These are phyloP conservation scores for Mrakia blollopis DNA, from an alignment of 768 basidiomycete genomes.

Conservation along the genomic window DNA sequence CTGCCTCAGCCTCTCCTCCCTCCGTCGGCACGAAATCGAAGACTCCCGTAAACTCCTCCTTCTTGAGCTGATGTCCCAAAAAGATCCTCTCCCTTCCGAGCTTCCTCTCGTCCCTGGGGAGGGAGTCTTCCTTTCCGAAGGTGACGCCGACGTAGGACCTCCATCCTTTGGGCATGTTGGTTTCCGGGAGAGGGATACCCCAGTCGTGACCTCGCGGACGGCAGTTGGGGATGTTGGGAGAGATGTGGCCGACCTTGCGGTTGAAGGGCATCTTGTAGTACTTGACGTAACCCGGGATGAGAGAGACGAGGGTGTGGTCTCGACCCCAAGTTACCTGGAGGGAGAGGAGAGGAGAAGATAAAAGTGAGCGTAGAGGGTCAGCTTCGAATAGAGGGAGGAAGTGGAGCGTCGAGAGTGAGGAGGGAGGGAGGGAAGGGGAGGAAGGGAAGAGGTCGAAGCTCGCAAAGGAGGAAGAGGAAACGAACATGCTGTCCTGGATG, in stretches of 20 bases:
- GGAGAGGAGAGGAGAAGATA: background rate
- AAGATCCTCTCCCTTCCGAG: constrained; percentile 81
- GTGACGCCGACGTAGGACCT: constrained; percentile 64
- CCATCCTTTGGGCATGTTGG: constrained; percentile 41
- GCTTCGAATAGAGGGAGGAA: background rate
- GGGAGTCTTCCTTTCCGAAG: constrained; percentile 69
- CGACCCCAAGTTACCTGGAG: constrained; percentile 78
- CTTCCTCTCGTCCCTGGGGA: constrained; percentile 71
- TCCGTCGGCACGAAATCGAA: background rate
- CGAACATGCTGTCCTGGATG: constrained; percentile 89
- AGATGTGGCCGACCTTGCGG: constrained; percentile 22
- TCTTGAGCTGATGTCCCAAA: constrained; percentile 1
- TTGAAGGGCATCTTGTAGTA: constrained; percentile 57
- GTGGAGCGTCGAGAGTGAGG: constrained; percentile 4
- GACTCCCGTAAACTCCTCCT: background rate
- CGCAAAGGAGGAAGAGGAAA: constrained; percentile 32
- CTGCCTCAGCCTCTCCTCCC: background rate
- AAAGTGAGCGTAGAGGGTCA: no score
- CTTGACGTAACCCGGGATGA: constrained; percentile 83
- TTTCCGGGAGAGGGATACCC: constrained; percentile 28
- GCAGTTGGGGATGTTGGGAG: constrained; percentile 33
- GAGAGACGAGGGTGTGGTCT: constrained; percentile 91
- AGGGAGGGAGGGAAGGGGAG: background rate
- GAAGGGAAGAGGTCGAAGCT: constrained; percentile 15
- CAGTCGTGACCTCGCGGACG: constrained; percentile 3